These are phyloP conservation scores for Ophiostoma australiae DNA, from an alignment of 2,329 filamentous ascomycete species.

Conservation along the genomic window DNA sequence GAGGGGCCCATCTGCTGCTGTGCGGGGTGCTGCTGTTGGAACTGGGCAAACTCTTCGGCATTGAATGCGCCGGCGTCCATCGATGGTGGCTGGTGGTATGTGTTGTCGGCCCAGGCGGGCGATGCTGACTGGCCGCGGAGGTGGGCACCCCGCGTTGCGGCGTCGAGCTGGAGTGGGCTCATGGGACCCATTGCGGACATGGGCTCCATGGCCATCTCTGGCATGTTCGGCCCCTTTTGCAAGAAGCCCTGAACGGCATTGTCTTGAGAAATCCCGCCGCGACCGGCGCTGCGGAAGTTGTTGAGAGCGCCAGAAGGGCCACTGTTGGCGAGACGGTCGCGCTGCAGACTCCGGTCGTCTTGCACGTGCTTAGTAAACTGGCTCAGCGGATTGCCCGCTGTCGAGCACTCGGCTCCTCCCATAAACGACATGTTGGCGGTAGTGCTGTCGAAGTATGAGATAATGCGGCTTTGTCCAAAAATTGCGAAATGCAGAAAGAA, in stretches of 20 bases:
- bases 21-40: conserved; percentile 61
- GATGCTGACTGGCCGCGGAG: conserved; percentile 51
- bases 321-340: conserved; percentile 73
- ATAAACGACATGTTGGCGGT: conserved; percentile 77
- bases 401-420: conserved; percentile 93
- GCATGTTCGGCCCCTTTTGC: conserved; percentile 64
- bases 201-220: conserved; percentile 49
- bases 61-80: conserved; percentile 68
- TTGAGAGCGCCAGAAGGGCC: conserved; percentile 44
- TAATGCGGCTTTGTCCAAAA: neutral
- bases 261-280: conserved; percentile 66
- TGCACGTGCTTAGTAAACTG: conserved; percentile 97
- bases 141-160: conserved; percentile 44
- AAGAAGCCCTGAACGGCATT: conserved; percentile 94
- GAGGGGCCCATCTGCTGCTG: conserved; percentile 34
- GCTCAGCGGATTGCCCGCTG: conserved; percentile 88
- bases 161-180: conserved; percentile 43
- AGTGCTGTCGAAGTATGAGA: neutral
- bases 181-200: conserved; percentile 38
- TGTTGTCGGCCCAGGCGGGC: conserved; percentile 50
- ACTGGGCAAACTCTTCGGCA: conserved; percentile 80
- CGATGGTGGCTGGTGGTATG: conserved; percentile 54
- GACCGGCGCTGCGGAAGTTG: conserved; percentile 68
- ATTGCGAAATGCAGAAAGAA: neutral
- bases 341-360: conserved; percentile 90